Percentiles rank a stretch among this genome's conserved stretches.
Evolutionary conservation across 495 filamentous ascomycete species (phyloP).

Genomic region (Astrothelium macrocarpum): DNA sequence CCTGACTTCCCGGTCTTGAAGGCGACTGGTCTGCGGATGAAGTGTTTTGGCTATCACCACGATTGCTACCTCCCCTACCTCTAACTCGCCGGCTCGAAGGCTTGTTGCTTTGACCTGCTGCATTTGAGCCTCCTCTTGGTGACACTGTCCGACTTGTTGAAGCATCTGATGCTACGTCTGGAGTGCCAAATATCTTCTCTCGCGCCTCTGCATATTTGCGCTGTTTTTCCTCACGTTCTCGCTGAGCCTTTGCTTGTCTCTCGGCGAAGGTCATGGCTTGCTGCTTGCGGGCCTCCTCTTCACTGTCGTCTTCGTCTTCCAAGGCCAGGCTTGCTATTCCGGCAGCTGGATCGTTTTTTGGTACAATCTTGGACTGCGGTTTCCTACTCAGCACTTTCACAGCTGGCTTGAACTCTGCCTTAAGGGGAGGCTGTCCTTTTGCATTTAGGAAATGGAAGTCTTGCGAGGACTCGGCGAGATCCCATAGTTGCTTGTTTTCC

Average conservation of each 20-base stretch:
- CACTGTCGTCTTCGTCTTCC: slow-evolving; percentile 50
- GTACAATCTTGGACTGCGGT: slow-evolving; percentile 45
- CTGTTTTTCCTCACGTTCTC: slow-evolving; percentile 78
- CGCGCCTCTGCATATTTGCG: slow-evolving; percentile 77
- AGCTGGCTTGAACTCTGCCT: slow-evolving; percentile 72
- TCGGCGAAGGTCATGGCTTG: slow-evolving; percentile 57
- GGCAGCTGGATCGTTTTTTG: slow-evolving; percentile 39
- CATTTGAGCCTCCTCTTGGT: slow-evolving; percentile 55
- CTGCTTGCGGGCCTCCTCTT: slow-evolving; percentile 52
- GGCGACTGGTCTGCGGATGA: slow-evolving; percentile 38
- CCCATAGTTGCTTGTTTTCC: slow-evolving; percentile 75
- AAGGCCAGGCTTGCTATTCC: slow-evolving; percentile 46
- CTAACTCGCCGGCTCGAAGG: slow-evolving; percentile 16
- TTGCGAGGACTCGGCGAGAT: slow-evolving; percentile 65
- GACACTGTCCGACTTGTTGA: slow-evolving; percentile 33
- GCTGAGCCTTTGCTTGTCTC: slow-evolving; percentile 58
- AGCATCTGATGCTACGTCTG: slow-evolving; percentile 38
- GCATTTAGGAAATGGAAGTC: slow-evolving; percentile 65
- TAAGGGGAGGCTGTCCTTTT: slow-evolving; percentile 55
- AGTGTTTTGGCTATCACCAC: slow-evolving; percentile 39
- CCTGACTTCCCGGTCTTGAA: slow-evolving; percentile 28
- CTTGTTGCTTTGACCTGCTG: slow-evolving; percentile 33
- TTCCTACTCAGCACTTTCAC: slow-evolving; percentile 79
- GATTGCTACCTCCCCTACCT: slow-evolving; percentile 24
- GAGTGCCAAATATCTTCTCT: slow-evolving; percentile 69